Evolutionary conservation across 352 stramenopile genomes (phyloP), one percentile per base, ranked within the genome.

Genomic region (Globisporangium abappressorium): DNA sequence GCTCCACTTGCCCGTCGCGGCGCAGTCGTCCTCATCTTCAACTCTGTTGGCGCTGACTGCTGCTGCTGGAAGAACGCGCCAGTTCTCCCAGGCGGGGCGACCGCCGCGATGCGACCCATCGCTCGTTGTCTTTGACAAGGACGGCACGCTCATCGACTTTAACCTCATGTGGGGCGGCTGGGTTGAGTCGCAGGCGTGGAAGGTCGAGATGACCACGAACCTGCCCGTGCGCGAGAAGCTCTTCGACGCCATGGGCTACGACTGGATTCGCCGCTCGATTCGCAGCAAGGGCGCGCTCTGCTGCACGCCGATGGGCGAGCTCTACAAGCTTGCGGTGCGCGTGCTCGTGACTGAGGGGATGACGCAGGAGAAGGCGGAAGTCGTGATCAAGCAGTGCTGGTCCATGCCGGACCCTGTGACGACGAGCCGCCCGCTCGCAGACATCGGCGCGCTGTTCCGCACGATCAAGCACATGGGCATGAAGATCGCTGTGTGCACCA

Each of bases 111-210:
- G 80, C 70, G 73, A 79, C 33, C 87, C 85, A 18, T 76, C 82
- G 57, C 87, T 96, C 36, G 89, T 96, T 53, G 80, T 96, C 51
- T 96, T 96, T 51, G 87, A 96, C 74, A 96, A 96, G 76, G 89
- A 96, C 66, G 89, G 89, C 68, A 96, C 89, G 65, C 85, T 96
- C 59, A 95, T 96, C 66, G 89, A 96, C 71, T 96, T 96, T 65
- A 94, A 92, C 64, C 79, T 91, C 75, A 96, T 95, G 89, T 96
- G 89, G 89, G 86, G 85, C 62, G 83, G 84, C 53, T 96, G 87
- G 87, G 82, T 94, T 64, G 87, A 95, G 70, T 91, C 82, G 5
- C 86, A 95, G 59, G 88, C 87, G 7, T 94, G 84, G 84, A 81
- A 85, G 57, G 82, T 96, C 24, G 89, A 96, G 71, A 95, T 94